Conservation (phyloP, 1,139 yeast genomes). For the Kodamaea derodonti region DNA sequence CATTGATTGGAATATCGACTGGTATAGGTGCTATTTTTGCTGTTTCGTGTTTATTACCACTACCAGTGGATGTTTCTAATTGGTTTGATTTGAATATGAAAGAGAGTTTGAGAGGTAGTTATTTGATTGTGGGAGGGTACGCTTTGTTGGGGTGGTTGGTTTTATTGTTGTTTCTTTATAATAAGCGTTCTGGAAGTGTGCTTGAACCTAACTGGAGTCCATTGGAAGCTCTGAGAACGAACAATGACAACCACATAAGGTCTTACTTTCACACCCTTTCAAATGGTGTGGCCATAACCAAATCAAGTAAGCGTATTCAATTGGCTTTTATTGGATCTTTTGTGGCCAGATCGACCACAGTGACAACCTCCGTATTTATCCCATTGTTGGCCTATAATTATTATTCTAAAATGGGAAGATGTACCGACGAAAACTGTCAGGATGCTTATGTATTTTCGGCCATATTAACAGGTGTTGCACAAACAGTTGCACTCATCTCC, state of each 20-base stretch:
- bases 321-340: constrained; percentile 62
- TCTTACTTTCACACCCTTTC: constrained; percentile 24
- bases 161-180: constrained; percentile 46
- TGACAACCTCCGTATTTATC: constrained; percentile 56
- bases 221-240: not conserved
- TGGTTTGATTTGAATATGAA: constrained; percentile 25
- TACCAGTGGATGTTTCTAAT: constrained; percentile 39
- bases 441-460: constrained; percentile 67
- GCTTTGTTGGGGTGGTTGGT: constrained; percentile 37
- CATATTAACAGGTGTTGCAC: constrained; percentile 63
- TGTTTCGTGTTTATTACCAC: constrained; percentile 45
- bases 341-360: constrained; percentile 63
- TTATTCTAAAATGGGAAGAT: constrained; percentile 47
- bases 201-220: constrained; percentile 1
- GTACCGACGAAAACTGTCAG: constrained; percentile 45
- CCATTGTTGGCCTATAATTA: constrained; percentile 62
- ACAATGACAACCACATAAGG: constrained; percentile 1
- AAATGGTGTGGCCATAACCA: constrained; percentile 41
- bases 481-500: constrained; percentile 50
- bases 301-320: constrained; percentile 29
- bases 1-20: constrained; percentile 57
- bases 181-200: constrained; percentile 13
- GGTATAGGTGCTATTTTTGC: constrained; percentile 69
- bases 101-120: constrained; percentile 45
- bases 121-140: constrained; percentile 43